phyloP scores from a whole-genome alignment of 139 green algal genomes.

The Nannochloris sp. region DNA sequence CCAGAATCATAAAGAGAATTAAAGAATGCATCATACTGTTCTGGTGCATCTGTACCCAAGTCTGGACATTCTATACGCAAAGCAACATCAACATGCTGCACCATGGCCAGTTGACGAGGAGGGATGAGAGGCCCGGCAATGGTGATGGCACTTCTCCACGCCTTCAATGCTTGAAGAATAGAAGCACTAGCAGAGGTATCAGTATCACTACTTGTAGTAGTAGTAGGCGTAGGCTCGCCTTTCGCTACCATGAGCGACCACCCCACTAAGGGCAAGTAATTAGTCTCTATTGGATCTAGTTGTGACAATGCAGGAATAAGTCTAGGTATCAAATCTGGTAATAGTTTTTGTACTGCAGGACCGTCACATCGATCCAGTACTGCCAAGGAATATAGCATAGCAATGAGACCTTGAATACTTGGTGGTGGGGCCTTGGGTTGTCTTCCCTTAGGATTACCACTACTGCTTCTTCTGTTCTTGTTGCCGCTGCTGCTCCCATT shows the following conservation, averaged over 20 bases:
- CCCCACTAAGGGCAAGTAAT: background rate
- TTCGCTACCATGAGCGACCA: slow-evolving; percentile 8
- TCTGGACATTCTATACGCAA: slow-evolving; percentile 2
- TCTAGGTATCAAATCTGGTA: background rate
- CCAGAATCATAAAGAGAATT: background rate
- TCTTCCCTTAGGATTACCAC: no score
- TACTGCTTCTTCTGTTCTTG: no score
- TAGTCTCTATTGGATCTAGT: background rate
- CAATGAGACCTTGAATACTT: background rate
- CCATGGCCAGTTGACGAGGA: background rate
- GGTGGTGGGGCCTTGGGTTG: no score
- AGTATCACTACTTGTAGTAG: no score
- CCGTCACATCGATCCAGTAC: background rate
- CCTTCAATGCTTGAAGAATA: background rate
- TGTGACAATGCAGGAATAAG: background rate
- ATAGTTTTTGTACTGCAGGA: background rate
- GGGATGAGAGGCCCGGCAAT: background rate
- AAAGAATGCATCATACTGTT: background rate
- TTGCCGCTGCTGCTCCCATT: no score
- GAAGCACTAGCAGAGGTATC: background rate
- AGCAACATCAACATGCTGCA: background rate
- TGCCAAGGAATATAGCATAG: background rate
- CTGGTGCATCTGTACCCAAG: background rate
- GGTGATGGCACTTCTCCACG: background rate
- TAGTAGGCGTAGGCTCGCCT: background rate